Percentiles rank a stretch among this genome's conserved stretches.
These are phyloP conservation scores for Azolla pinnata DNA, from an alignment of 75 land plant genomes.

Conservation along the genomic window DNA sequence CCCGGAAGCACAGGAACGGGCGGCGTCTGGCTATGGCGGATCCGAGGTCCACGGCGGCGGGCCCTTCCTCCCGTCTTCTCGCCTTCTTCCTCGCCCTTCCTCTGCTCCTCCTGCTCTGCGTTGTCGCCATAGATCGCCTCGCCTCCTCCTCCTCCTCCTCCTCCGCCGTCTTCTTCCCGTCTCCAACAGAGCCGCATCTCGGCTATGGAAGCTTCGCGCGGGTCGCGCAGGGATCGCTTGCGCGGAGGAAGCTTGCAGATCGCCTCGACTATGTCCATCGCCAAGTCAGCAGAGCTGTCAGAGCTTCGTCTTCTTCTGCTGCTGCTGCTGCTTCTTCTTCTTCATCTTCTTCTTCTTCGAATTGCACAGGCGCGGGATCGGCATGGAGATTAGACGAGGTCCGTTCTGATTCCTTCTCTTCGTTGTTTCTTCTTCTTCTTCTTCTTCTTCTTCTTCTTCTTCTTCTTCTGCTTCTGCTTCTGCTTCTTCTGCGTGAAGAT, in stretches of 20 bases:
- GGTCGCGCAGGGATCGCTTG: constrained; percentile 3
- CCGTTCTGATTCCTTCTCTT: too few species aligned
- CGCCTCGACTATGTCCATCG: constrained; percentile 7
- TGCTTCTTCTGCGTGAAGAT: too few species aligned
- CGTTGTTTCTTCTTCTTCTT: too few species aligned
- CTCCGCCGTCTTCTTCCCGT: not conserved
- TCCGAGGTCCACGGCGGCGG: too few species aligned
- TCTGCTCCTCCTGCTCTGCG: not conserved
- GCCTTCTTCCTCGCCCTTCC: constrained; percentile 5
- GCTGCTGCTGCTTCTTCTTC: too few species aligned
- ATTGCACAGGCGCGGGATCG: constrained; percentile 11
- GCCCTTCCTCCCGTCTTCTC: not conserved
- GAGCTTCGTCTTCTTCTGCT: not conserved
- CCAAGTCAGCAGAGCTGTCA: not conserved
- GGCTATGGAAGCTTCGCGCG: not conserved
- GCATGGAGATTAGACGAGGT: constrained; percentile 13
- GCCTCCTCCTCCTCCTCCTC: constrained; percentile 2
- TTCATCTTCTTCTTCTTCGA: too few species aligned
- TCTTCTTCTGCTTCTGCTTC: too few species aligned
- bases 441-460: too few species aligned
- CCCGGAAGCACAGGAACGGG: too few species aligned
- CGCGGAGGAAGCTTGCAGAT: constrained; percentile 10
- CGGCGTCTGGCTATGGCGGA: too few species aligned
- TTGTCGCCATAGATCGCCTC: not conserved
- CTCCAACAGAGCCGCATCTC: constrained; percentile 4